Percentiles rank a stretch among this genome's conserved stretches.
These are phyloP conservation scores for Dissophora globulifera DNA, from an alignment of 192 early-diverging fungal species.

Conservation along the genomic window DNA sequence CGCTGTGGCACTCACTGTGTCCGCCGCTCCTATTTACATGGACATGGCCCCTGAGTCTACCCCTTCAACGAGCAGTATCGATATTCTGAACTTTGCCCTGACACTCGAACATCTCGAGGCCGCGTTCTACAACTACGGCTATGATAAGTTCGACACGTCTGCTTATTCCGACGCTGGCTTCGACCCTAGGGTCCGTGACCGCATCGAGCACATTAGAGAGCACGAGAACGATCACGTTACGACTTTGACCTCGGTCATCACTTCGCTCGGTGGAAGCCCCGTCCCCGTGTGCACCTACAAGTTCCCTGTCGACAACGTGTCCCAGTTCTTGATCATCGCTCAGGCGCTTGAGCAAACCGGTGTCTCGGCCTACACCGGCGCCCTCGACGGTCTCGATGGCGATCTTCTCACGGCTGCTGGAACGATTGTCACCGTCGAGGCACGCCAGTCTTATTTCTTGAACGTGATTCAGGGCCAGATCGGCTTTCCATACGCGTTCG, in stretches of 20 bases:
- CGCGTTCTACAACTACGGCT: slow-evolving; percentile 35
- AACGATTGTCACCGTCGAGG: slow-evolving; percentile 15
- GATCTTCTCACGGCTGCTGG: slow-evolving; percentile 3
- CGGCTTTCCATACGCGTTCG: slow-evolving; percentile 16
- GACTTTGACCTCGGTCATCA: slow-evolving; percentile 20
- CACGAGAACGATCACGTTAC: slow-evolving; percentile 27
- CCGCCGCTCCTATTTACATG: too few relatives aligned
- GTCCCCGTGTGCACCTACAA: slow-evolving; percentile 26
- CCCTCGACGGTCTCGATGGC: neutral
- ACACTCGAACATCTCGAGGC: slow-evolving; percentile 37
- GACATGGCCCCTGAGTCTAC: neutral
- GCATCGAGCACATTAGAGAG: slow-evolving; percentile 15
- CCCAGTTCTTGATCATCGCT: slow-evolving; percentile 57
- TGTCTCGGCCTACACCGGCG: slow-evolving; percentile 63
- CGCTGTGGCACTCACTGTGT: slow-evolving; percentile 1
- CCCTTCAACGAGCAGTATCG: neutral
- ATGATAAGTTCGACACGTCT: slow-evolving; percentile 10
- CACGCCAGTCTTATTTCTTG: slow-evolving; percentile 19
- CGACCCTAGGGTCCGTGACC: slow-evolving; percentile 13
- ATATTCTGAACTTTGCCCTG: slow-evolving; percentile 25
- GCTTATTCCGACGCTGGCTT: slow-evolving; percentile 21
- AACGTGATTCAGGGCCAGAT: slow-evolving; percentile 11
- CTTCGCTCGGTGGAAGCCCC: slow-evolving; percentile 2
- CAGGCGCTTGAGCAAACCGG: slow-evolving; percentile 61
- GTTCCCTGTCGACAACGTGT: slow-evolving; percentile 49